These are phyloP conservation scores for Collybiopsis luxurians DNA, from an alignment of 768 basidiomycete genomes.

Conservation along the genomic window DNA sequence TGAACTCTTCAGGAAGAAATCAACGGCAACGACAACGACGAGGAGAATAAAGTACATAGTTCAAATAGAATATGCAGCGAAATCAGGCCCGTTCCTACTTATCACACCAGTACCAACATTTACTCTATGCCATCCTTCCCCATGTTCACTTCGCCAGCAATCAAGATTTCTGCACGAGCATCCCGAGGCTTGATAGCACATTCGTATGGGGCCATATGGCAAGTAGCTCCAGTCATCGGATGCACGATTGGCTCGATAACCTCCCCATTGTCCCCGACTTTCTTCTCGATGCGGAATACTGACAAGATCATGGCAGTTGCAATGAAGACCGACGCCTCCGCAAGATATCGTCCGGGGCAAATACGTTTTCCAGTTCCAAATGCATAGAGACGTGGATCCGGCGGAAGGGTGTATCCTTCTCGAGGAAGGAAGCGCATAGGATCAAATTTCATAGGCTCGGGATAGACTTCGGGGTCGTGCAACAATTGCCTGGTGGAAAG, in stretches of 20 bases:
- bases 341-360: slow-evolving; percentile 35
- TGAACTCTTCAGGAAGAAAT: too few relatives aligned
- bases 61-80: too few relatives aligned
- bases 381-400: neutral
- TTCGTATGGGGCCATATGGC: too few relatives aligned
- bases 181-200: too few relatives aligned
- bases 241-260: slow-evolving; percentile 20
- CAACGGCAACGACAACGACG: too few relatives aligned
- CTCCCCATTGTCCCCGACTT: slow-evolving; percentile 26
- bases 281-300: slow-evolving; percentile 27
- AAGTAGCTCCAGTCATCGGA: too few relatives aligned
- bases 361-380: slow-evolving; percentile 20
- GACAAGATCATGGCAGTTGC: slow-evolving; percentile 26
- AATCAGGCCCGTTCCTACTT: too few relatives aligned
- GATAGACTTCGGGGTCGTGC: slow-evolving; percentile 21
- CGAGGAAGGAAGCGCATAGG: slow-evolving; percentile 17
- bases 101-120: too few relatives aligned
- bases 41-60: too few relatives aligned
- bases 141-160: too few relatives aligned
- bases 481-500: slow-evolving; percentile 15
- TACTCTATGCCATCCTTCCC: too few relatives aligned
- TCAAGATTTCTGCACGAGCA: too few relatives aligned
- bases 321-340: slow-evolving; percentile 27
- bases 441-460: slow-evolving; percentile 20
- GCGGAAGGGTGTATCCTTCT: slow-evolving; percentile 9